Conservation (phyloP, 208 protist genomes). For the Trypanosomatidae sp. region DNA sequence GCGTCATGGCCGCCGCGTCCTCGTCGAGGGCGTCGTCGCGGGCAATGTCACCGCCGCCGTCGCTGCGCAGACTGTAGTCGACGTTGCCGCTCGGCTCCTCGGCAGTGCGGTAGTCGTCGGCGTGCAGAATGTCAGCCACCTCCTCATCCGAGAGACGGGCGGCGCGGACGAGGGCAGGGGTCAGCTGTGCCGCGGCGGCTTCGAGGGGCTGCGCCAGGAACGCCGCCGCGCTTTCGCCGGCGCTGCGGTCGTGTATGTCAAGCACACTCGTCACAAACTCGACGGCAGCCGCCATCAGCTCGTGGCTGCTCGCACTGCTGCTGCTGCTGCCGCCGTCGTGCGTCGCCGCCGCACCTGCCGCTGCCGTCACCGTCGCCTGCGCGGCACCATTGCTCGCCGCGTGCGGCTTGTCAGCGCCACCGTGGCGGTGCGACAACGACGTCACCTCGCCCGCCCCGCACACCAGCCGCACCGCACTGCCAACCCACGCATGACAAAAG, state of each 20-base stretch:
- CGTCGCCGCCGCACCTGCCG: no score
- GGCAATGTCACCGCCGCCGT: conserved; percentile 44
- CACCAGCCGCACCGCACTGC: no score
- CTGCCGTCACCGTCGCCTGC: no score
- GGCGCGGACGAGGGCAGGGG: conserved; percentile 37
- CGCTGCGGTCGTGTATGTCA: conserved; percentile 40
- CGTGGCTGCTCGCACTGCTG: conserved; percentile 19
- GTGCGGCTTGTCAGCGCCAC: no score
- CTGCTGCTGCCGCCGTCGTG: no score
- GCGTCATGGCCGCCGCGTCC: conserved; percentile 48
- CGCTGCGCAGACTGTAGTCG: conserved; percentile 4
- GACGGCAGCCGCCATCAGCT: conserved; percentile 43
- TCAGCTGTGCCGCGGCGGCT: conserved; percentile 14
- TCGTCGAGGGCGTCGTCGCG: conserved; percentile 53
- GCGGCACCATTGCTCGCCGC: no score
- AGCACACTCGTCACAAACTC: conserved; percentile 44
- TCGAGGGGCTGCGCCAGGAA: conserved; percentile 30
- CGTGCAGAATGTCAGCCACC: conserved; percentile 46
- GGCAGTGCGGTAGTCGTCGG: conserved; percentile 62
- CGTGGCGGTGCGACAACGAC: no score
- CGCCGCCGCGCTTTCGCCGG: conserved; percentile 23
- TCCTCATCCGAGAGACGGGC: conserved; percentile 61
- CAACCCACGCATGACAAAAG: no score
- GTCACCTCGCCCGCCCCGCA: no score
- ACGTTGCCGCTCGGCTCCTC: conserved; percentile 15